A percentile compares a stretch with the other conserved stretches of the same genome.
Evolutionary conservation across 1,284 basidiomycete species (phyloP).

Genomic region (Cutaneotrichosporon sp.): DNA sequence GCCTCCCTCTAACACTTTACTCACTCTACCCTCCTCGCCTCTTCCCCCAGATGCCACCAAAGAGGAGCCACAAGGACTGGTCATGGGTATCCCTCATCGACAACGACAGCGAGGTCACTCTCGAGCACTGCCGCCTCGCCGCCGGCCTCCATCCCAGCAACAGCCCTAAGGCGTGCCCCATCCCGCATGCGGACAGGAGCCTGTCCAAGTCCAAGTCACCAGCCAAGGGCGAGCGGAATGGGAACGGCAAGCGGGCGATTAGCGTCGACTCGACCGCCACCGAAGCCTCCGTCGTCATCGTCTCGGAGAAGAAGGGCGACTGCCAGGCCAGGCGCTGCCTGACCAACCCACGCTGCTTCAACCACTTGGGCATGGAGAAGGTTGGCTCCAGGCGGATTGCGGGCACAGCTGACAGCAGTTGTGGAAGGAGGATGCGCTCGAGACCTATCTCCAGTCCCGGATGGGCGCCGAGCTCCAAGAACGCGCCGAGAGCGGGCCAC

Average conservation of each 20-base stretch:
- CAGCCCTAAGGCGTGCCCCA: background rate
- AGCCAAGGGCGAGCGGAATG: background rate
- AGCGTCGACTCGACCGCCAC: background rate
- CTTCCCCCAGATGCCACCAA: background rate
- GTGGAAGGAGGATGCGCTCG: slow-evolving; percentile 62
- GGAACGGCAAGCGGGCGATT: slow-evolving; percentile 2
- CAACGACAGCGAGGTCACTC: slow-evolving; percentile 36
- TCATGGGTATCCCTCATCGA: slow-evolving; percentile 56
- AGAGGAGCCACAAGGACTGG: slow-evolving; percentile 53
- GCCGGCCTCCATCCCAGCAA: background rate
- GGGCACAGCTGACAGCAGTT: slow-evolving; percentile 53
- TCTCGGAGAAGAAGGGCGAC: slow-evolving; percentile 3
- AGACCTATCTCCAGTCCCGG: slow-evolving; percentile 58
- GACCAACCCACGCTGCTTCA: slow-evolving; percentile 76
- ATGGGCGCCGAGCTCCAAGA: slow-evolving; percentile 62
- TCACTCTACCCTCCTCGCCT: background rate
- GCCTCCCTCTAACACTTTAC: background rate
- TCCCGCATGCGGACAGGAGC: background rate
- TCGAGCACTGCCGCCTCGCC: background rate
- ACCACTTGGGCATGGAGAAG: slow-evolving; percentile 75
- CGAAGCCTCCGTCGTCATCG: background rate
- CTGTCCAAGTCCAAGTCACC: background rate
- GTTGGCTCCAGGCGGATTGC: slow-evolving; percentile 54
- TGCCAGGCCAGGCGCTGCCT: slow-evolving; percentile 70
- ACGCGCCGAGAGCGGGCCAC: slow-evolving; percentile 60